phyloP scores from a whole-genome alignment of 2,329 filamentous ascomycete species.

The Talaromyces sp. region DNA sequence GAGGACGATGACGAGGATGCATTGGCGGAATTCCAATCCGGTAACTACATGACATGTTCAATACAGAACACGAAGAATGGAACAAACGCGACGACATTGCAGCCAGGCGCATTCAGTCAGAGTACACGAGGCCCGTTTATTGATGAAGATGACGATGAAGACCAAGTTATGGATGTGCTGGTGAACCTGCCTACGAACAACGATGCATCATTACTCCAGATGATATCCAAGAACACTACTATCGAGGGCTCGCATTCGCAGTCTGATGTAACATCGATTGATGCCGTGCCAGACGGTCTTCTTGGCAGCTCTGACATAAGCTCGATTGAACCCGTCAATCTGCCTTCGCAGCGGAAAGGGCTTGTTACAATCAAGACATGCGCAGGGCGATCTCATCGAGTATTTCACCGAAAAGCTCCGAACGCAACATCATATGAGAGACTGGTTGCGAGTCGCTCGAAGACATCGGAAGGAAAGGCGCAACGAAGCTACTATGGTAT shows the following conservation, averaged over 20 bases:
- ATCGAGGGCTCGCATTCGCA: neutral
- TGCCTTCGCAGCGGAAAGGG: neutral
- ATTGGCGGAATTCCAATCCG: constrained; percentile 3
- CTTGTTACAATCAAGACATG: constrained; percentile 44
- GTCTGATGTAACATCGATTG: neutral
- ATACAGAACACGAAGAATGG: neutral
- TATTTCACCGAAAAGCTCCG: constrained; percentile 38
- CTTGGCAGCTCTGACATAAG: neutral
- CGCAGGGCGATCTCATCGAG: constrained; percentile 46
- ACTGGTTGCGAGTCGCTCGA: constrained; percentile 53
- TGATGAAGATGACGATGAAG: constrained; percentile 16
- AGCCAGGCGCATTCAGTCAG: neutral
- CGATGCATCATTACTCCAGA: constrained; percentile 27
- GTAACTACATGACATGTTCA: neutral
- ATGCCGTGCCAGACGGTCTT: neutral
- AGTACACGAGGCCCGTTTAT: constrained; percentile 13
- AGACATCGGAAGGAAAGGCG: constrained; percentile 50
- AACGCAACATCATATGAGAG: constrained; percentile 49
- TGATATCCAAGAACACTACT: neutral
- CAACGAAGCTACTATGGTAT: constrained; percentile 79
- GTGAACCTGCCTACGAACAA: constrained; percentile 29
- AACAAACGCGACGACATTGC: neutral
- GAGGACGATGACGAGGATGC: constrained; percentile 17
- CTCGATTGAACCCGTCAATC: neutral
- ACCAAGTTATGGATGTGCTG: constrained; percentile 29